Evolutionary conservation across 2,329 filamentous ascomycete genomes (phyloP), one percentile per base, ranked within the genome.

Genomic region (Cryoendolithus antarcticus): DNA sequence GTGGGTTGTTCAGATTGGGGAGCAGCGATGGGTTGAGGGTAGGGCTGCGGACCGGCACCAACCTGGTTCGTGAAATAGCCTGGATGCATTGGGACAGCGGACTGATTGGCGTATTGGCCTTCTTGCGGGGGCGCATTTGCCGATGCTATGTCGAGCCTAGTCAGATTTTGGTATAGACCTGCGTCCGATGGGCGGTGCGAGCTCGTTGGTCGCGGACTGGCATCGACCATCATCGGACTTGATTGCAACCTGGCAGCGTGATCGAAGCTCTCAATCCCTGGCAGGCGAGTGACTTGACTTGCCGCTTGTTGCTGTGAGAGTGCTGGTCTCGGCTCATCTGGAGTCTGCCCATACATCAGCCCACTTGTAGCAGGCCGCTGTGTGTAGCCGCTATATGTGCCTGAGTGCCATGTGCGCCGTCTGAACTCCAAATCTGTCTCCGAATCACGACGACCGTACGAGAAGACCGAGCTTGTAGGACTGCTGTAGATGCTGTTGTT

Each of bases 241-340:
- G 75, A 69, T 39, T 72, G 71, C 35, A 75, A 71, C 68, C 58
- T 42, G 1, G 77, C 72, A 15, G 83, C 67, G 40, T 84, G 79
- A 53, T 89, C 86, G 51, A 95, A 94, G 10, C 85, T 93, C 57
- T 93, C 86, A 48, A 95, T 95, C 9, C 88, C 86, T 1, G 88
- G 88, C 9, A 95, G 70, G 30, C 85, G 77, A 9, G 85, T 67
- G 4, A 70, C 73, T 49, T 80, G 77, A 37, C 62, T 54, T 59
- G 68, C 58, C 62, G 75, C 48, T 59, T 73, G 55, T 60, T 74
- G 57, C 54, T 71, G 55, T 42, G 71, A 54, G 64, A 73, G 61
- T 53, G 74, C 52, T 57, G 75, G 56, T 62, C 74, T 62, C 64
- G 76, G 56, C 60, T 76, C 53, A 51, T 79, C 74, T 4, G 82